Evolutionary conservation across 1,284 basidiomycete species (phyloP), one percentile per base, ranked within the genome.

Genomic region (Heterobasidion occidentale): DNA sequence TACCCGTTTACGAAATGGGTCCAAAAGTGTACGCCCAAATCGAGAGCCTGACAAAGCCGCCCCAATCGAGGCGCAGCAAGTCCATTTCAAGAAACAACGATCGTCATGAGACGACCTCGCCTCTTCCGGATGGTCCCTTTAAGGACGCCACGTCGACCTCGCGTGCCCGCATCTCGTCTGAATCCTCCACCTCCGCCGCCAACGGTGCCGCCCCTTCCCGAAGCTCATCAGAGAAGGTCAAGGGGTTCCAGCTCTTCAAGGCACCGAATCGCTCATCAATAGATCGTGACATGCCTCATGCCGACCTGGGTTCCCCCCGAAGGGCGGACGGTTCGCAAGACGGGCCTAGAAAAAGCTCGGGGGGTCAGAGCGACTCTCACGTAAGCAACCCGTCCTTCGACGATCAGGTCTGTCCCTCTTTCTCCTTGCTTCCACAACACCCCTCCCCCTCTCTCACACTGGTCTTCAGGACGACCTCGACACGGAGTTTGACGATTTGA

Each of bases 401-500:
- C 12, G 17, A 47, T 44, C 58, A 60, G 61, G 61, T 62, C 35
- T 27, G 58, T 51, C 27, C 46, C 47, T 50, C 27, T 42, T 51
- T 53, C 12, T 38, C 44, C 49, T 27, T 50, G 35, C 44, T 48
- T 49, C 38, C 27, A 36, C 54, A 17, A 45, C 42, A 14, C 27
- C 19, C 46, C 19, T 11, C n/a, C 12, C 2, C 46, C 46, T 20
- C 19, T 19, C 46, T 33, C 46, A 19, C 46, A 48, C 19, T 11
- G 12, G 46, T 48, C 3, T 36, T 5, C 27, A 84, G 78, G 80
- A 80, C 63, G 76, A 79, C 47, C 73, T 80, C 62, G 76, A 80
- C 57, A 79, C 88, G 59, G 90, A 94, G 68, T 97, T 97, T 69
- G 94, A 97, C 71, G 85, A 92, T 68, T 76, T 96, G 68, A 86